phyloP scores from a whole-genome alignment of 2,329 filamentous ascomycete genomes.

The Neophaeococcomyces aloes region DNA sequence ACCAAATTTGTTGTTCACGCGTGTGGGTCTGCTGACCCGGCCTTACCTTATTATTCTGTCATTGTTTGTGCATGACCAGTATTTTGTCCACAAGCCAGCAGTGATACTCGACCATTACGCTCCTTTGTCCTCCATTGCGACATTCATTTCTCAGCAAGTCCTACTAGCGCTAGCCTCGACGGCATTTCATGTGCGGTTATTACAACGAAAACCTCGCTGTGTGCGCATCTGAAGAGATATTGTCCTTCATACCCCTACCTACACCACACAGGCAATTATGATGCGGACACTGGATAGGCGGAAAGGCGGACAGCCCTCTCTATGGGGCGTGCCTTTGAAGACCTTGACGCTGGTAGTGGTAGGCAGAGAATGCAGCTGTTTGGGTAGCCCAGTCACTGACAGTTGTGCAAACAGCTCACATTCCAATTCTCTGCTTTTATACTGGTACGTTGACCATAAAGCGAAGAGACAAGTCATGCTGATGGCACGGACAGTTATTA shows the following conservation, averaged over 20 bases:
- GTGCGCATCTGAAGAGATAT: background rate
- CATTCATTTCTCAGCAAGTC: too few species aligned
- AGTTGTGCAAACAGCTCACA: constrained; percentile 27
- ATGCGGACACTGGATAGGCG: constrained; percentile 1
- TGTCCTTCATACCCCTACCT: background rate
- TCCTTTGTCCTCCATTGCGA: constrained; percentile 11
- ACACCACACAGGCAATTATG: background rate
- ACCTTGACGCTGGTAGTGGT: constrained; percentile 32
- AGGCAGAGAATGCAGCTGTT: constrained; percentile 17
- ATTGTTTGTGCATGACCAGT: background rate
- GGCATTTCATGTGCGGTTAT: background rate
- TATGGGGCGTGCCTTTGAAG: constrained; percentile 27
- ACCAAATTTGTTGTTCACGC: background rate
- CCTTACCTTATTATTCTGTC: background rate
- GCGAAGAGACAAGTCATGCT: constrained; percentile 5
- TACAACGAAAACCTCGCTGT: background rate
- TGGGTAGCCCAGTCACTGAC: constrained; percentile 11
- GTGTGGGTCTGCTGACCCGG: constrained; percentile 5
- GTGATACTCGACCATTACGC: constrained; percentile 11
- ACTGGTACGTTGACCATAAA: constrained; percentile 27
- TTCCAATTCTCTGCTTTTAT: constrained; percentile 35
- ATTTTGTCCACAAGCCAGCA: constrained; percentile 8
- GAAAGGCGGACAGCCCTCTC: constrained; percentile 17
- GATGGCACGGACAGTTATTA: constrained; percentile 53
- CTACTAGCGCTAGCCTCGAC: too few species aligned